Evolutionary conservation across 768 basidiomycete genomes (phyloP).

Genomic region (Podaxis pistillaris): DNA sequence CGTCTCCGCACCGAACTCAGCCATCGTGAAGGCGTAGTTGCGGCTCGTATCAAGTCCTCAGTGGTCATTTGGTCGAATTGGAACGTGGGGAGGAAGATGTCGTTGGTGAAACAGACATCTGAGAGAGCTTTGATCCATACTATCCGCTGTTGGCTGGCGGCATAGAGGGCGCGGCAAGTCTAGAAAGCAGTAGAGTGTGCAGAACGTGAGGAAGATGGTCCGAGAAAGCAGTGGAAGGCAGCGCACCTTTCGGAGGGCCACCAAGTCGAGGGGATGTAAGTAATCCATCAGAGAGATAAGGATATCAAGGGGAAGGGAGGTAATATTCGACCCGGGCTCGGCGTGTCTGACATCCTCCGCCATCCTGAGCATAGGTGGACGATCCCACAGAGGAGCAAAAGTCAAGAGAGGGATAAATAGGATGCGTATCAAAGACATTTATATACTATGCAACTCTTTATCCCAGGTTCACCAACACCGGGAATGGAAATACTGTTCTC

Average conservation of each 20-base stretch:
- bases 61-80: slow-evolving; percentile 19
- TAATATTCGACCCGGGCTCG: not conserved
- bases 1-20: not conserved
- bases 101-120: slow-evolving; percentile 15
- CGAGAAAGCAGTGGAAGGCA: not conserved
- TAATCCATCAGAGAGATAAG: slow-evolving; percentile 7
- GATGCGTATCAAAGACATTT: too few species aligned
- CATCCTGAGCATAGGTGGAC: not conserved
- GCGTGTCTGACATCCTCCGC: not conserved
- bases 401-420: too few species aligned
- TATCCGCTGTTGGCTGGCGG: slow-evolving; percentile 14
- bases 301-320: slow-evolving; percentile 8
- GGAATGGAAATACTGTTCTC: not conserved
- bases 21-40: slow-evolving; percentile 17
- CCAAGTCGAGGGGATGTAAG: slow-evolving; percentile 2
- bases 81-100: slow-evolving; percentile 20
- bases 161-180: slow-evolving; percentile 16
- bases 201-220: not conserved
- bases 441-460: too few species aligned
- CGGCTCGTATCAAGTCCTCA: slow-evolving; percentile 16
- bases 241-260: slow-evolving; percentile 9
- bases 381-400: not conserved
- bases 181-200: not conserved
- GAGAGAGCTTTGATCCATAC: slow-evolving; percentile 22
- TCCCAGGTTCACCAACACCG: too few species aligned